A percentile compares a stretch with the other conserved stretches of the same genome.
Conservation (phyloP, 208 protist genomes). For the Leishmania braziliensis region DNA sequence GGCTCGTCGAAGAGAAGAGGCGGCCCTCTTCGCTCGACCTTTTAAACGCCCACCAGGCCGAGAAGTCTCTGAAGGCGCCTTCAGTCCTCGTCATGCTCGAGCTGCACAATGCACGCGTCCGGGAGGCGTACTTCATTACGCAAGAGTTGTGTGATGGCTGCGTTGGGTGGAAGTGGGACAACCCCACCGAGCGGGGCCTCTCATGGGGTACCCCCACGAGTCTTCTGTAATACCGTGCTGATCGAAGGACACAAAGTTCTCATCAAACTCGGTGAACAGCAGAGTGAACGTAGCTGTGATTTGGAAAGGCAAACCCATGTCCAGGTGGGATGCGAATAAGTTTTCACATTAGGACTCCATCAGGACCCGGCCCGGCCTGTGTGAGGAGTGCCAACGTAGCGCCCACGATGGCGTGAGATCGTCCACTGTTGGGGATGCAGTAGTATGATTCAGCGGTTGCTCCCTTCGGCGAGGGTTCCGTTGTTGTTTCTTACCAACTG, state of each 20-base stretch:
- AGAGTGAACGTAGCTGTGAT: neutral
- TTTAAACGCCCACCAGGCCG: neutral
- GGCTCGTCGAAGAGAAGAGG: neutral
- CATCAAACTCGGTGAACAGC: neutral
- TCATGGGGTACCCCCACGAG: neutral
- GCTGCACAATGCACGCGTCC: neutral
- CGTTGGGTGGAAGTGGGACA: neutral
- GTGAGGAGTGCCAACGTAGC: neutral
- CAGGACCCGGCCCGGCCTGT: neutral
- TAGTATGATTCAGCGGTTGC: neutral
- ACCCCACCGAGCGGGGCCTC: neutral
- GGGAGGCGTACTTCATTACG: neutral
- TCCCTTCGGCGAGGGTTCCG: neutral
- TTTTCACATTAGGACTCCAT: neutral
- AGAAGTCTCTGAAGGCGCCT: neutral
- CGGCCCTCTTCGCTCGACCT: neutral
- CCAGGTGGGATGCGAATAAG: neutral
- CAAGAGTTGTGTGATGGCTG: neutral
- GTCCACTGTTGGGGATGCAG: neutral
- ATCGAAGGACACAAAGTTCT: neutral
- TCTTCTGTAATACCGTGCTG: neutral
- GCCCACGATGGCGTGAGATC: too few species aligned
- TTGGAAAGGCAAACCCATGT: neutral
- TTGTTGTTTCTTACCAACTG: neutral
- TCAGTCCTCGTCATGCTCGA: neutral